phyloP scores from a whole-genome alignment of 441 rosid species.

The Dalechampia spathulata region DNA sequence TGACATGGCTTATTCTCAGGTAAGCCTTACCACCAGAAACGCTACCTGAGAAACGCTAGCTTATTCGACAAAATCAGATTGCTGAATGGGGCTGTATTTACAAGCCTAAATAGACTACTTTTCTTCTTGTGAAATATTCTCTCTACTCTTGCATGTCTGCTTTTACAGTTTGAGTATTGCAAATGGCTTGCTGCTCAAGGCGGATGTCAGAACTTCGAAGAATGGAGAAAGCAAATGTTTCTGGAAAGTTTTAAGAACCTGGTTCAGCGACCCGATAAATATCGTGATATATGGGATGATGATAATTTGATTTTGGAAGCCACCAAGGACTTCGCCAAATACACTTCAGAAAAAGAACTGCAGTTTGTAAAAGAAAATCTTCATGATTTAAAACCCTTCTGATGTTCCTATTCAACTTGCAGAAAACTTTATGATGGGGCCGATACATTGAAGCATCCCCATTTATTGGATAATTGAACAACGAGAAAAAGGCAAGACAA shows the following conservation, averaged over 20 bases:
- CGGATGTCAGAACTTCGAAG: slow-evolving; percentile 33
- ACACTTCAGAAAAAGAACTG: slow-evolving; percentile 10
- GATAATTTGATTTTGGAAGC: slow-evolving; percentile 33
- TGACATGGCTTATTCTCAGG: slow-evolving; percentile 29
- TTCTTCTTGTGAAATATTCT: slow-evolving; percentile 8
- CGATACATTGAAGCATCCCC: too few relatives aligned
- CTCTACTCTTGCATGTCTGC: neutral
- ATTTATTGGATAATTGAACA: too few relatives aligned
- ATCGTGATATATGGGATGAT: slow-evolving; percentile 62
- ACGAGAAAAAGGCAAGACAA: too few relatives aligned
- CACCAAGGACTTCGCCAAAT: slow-evolving; percentile 10
- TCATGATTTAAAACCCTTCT: too few relatives aligned
- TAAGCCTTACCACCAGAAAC: slow-evolving; percentile 15
- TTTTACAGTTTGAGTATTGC: slow-evolving; percentile 42
- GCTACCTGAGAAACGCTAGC: too few relatives aligned
- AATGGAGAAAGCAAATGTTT: slow-evolving; percentile 58
- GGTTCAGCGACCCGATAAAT: slow-evolving; percentile 32
- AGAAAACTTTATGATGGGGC: too few relatives aligned
- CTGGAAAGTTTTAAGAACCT: slow-evolving; percentile 6
- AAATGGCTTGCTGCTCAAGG: slow-evolving; percentile 56
- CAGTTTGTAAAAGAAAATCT: too few relatives aligned
- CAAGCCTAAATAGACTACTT: too few relatives aligned
- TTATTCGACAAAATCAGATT: too few relatives aligned
- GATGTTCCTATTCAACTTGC: too few relatives aligned
- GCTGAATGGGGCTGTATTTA: too few relatives aligned